Conservation (phyloP, 345 rosid genomes). For the Pistacia vera region DNA sequence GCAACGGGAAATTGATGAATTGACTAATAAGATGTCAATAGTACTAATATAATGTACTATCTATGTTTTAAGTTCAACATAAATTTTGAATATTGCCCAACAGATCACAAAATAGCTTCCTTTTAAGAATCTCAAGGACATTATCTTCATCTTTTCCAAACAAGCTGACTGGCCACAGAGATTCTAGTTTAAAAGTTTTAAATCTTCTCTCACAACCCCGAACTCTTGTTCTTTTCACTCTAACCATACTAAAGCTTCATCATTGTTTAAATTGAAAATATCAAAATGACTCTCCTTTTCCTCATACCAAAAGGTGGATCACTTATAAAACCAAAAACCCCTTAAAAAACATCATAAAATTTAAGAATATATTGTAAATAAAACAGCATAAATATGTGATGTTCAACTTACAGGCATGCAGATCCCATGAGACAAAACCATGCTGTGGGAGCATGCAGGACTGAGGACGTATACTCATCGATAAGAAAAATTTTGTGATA, state of each 20-base stretch:
- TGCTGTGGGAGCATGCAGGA: constrained; percentile 44
- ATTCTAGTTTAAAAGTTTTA: not conserved
- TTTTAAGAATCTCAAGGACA: not conserved
- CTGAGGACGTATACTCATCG: constrained; percentile 29
- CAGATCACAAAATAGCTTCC: constrained; percentile 1
- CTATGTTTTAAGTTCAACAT: not conserved
- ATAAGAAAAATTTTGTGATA: constrained; percentile 52
- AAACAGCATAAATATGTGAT: not conserved
- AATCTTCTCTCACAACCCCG: not conserved
- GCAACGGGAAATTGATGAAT: constrained; percentile 9
- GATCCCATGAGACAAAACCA: constrained; percentile 48
- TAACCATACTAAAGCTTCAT: constrained; percentile 7
- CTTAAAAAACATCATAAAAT: not conserved
- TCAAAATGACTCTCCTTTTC: constrained; percentile 4
- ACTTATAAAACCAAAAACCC: not conserved
- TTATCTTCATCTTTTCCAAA: not conserved
- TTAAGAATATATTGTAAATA: not conserved
- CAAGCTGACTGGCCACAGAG: not conserved
- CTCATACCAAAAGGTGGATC: not conserved
- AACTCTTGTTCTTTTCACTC: not conserved
- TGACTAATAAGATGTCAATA: constrained; percentile 3
- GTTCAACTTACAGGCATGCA: constrained; percentile 72
- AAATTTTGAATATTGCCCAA: not conserved
- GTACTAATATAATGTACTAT: not conserved
- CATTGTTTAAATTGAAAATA: not conserved